Evolutionary conservation across 345 rosid genomes (phyloP).

Genomic region (Cochlearia excelsa): DNA sequence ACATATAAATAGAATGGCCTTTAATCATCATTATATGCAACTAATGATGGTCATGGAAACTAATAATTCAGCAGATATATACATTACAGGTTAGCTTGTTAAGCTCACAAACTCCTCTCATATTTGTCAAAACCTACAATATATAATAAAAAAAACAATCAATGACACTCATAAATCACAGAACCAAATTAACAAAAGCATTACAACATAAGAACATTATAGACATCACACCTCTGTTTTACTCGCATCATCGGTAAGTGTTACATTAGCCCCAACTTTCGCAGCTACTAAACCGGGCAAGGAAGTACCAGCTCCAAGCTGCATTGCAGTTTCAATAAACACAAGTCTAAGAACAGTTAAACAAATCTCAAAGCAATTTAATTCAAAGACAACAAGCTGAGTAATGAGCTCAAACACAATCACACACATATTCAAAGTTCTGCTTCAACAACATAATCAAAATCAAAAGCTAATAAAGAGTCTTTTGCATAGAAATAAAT

Average conservation of each 20-base stretch:
- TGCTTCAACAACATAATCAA: not conserved
- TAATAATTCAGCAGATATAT: not conserved
- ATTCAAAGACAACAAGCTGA: not conserved
- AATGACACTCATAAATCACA: constrained; percentile 2
- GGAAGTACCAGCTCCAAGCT: constrained; percentile 79
- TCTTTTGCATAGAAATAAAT: not conserved
- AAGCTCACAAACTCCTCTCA: constrained; percentile 55
- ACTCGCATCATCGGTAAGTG: constrained; percentile 53
- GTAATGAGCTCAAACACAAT: not conserved
- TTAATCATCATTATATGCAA: not conserved
- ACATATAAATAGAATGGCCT: too few species aligned
- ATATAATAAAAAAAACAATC: not conserved
- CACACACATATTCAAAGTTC: not conserved
- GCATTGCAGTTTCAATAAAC: constrained; percentile 13
- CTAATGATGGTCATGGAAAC: not conserved
- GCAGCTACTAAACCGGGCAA: constrained; percentile 61
- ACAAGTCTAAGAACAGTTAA: constrained; percentile 1
- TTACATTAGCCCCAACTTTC: constrained; percentile 65
- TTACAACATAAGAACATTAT: too few species aligned
- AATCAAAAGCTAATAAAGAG: not conserved
- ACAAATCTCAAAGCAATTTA: not conserved
- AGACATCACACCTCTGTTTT: constrained; percentile 49
- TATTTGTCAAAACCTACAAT: constrained; percentile 77
- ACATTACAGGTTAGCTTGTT: constrained; percentile 53
- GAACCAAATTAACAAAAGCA: not conserved